Evolutionary conservation across 2,329 filamentous ascomycete genomes (phyloP).

Genomic region (Aotearoamyces nothofagi): DNA sequence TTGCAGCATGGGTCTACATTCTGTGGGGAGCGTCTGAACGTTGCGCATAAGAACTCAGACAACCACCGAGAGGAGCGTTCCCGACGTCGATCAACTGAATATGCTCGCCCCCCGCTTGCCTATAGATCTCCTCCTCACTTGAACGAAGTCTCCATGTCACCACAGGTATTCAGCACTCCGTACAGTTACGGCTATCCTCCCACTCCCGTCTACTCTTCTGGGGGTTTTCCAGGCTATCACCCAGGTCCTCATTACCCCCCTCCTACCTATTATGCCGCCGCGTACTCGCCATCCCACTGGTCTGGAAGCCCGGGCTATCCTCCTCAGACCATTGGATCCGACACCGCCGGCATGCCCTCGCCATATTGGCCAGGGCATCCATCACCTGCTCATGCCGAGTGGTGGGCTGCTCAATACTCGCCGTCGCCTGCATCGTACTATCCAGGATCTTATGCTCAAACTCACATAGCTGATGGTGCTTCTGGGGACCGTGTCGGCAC

Average conservation of each 20-base stretch:
- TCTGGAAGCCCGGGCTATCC: too few relatives aligned
- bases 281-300: too few relatives aligned
- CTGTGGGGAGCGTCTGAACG: slow-evolving; percentile 12
- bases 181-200: background rate
- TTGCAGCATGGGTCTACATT: slow-evolving; percentile 11
- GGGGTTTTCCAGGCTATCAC: background rate
- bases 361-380: too few relatives aligned
- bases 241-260: background rate
- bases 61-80: background rate
- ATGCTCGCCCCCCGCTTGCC: background rate
- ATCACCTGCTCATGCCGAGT: too few relatives aligned
- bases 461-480: too few relatives aligned
- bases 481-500: too few relatives aligned
- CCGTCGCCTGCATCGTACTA: too few relatives aligned
- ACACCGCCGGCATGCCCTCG: too few relatives aligned
- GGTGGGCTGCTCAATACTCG: too few relatives aligned
- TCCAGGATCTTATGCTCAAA: too few relatives aligned
- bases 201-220: background rate
- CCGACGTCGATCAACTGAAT: background rate
- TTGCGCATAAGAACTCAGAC: slow-evolving; percentile 18
- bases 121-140: background rate
- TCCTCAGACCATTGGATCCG: too few relatives aligned
- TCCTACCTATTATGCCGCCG: too few relatives aligned
- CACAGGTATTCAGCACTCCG: background rate
- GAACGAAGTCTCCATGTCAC: background rate